Percentiles rank a stretch among this genome's conserved stretches.
These are phyloP conservation scores for Salix arbutifolia DNA, from an alignment of 345 rosid species.

Conservation along the genomic window DNA sequence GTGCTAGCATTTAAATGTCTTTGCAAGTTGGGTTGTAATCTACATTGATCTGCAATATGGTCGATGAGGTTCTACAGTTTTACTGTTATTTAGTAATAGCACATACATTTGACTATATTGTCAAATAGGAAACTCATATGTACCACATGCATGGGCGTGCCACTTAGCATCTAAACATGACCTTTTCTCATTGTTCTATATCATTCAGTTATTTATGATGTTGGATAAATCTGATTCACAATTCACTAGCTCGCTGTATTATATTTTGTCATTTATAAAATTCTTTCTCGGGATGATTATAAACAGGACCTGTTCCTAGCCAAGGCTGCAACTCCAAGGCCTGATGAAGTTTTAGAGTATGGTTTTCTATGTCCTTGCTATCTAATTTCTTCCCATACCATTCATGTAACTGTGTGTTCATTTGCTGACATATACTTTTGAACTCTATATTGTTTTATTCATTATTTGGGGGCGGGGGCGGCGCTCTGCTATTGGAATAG, in stretches of 20 bases:
- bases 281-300: slow-evolving; percentile 16
- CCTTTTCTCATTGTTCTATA: not conserved
- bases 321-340: slow-evolving; percentile 41
- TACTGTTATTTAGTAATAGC: not conserved
- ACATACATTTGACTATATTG: not conserved
- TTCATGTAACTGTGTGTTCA: not conserved
- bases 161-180: not conserved
- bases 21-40: not conserved
- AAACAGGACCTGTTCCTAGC: slow-evolving; percentile 67
- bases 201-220: not conserved
- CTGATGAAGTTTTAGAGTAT: slow-evolving; percentile 52
- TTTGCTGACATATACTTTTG: not conserved
- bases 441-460: not conserved
- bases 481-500: not conserved
- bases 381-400: not conserved
- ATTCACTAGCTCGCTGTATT: not conserved
- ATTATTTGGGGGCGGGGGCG: not conserved
- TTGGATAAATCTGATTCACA: not conserved
- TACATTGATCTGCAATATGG: not conserved
- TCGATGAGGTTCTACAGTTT: not conserved
- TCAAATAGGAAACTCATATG: not conserved
- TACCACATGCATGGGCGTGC: not conserved
- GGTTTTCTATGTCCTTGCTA: slow-evolving; percentile 12
- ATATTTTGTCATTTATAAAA: not conserved
- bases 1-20: not conserved